These are phyloP conservation scores for Selaginella tamariscina DNA, from an alignment of 75 land plant species.

Conservation along the genomic window DNA sequence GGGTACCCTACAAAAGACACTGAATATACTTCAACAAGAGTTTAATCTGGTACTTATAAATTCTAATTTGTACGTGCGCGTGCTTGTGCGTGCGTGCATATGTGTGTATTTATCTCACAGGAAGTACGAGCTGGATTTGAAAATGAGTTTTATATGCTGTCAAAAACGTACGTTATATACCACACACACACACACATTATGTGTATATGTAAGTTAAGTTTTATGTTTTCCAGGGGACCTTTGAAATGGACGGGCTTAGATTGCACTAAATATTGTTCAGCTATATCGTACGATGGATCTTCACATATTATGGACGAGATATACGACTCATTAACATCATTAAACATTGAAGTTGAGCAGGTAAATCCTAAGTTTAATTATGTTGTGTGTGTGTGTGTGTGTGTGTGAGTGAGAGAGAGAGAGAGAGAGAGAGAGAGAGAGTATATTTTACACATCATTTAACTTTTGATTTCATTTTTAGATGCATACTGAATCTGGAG, in stretches of 20 bases:
- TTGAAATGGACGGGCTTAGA: constrained; percentile 68
- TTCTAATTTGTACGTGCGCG: not conserved
- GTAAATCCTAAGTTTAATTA: constrained; percentile 20
- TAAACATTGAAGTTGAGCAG: constrained; percentile 71
- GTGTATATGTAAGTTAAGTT: not conserved
- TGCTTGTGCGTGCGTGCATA: not conserved
- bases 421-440: too few relatives aligned
- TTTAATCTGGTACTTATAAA: constrained; percentile 50
- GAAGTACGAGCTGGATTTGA: constrained; percentile 86
- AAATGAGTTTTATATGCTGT: constrained; percentile 66
- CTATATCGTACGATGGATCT: constrained; percentile 62
- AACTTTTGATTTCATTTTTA: constrained; percentile 19
- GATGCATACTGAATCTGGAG: constrained; percentile 89
- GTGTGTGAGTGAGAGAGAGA: too few relatives aligned
- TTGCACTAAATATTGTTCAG: constrained; percentile 59
- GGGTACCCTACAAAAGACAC: constrained; percentile 44
- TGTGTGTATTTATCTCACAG: constrained; percentile 22
- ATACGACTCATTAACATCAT: constrained; percentile 28
- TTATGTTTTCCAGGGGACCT: constrained; percentile 17
- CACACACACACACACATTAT: not conserved
- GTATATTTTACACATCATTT: too few relatives aligned
- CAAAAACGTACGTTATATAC: constrained; percentile 22
- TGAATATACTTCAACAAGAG: constrained; percentile 49
- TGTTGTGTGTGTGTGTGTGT: too few relatives aligned
- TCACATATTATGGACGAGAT: constrained; percentile 54